Evolutionary conservation across 208 protist species (phyloP).

Genomic region (Leishmania amazonensis): DNA sequence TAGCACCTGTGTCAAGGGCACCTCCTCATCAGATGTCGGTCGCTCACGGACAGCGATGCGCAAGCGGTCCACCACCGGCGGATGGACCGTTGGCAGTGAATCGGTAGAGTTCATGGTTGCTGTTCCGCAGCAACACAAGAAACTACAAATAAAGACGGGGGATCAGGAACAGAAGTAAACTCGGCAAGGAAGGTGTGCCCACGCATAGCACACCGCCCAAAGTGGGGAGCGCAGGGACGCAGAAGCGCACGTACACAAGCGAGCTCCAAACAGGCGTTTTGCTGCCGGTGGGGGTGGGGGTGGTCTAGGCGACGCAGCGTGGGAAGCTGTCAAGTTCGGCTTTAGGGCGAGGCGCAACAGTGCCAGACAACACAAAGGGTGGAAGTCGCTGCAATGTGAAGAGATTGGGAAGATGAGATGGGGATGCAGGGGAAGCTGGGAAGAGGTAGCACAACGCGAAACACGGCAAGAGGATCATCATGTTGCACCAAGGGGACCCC

Average conservation of each 20-base stretch:
- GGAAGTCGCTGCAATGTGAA: background rate
- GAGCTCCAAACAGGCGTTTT: background rate
- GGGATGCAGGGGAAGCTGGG: background rate
- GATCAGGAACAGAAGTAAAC: background rate
- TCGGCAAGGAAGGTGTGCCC: background rate
- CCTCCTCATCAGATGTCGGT: slow-evolving; percentile 68
- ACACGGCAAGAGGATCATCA: background rate
- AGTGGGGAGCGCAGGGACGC: background rate
- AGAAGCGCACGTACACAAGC: background rate
- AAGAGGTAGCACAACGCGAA: background rate
- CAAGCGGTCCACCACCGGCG: slow-evolving; percentile 63
- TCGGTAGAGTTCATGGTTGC: slow-evolving; percentile 6
- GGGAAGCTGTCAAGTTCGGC: background rate
- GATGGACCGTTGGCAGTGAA: slow-evolving; percentile 31
- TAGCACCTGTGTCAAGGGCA: slow-evolving; percentile 51
- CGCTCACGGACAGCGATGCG: slow-evolving; percentile 82
- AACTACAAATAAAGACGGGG: background rate
- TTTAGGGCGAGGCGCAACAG: background rate
- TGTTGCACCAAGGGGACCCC: background rate
- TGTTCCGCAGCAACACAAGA: background rate
- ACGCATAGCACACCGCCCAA: background rate
- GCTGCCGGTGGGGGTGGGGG: no score
- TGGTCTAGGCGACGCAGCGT: background rate
- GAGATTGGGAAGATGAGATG: background rate
- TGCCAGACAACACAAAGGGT: background rate